Evolutionary conservation across 495 filamentous ascomycete species (phyloP).

Genomic region (Hyaloscypha bicolor): DNA sequence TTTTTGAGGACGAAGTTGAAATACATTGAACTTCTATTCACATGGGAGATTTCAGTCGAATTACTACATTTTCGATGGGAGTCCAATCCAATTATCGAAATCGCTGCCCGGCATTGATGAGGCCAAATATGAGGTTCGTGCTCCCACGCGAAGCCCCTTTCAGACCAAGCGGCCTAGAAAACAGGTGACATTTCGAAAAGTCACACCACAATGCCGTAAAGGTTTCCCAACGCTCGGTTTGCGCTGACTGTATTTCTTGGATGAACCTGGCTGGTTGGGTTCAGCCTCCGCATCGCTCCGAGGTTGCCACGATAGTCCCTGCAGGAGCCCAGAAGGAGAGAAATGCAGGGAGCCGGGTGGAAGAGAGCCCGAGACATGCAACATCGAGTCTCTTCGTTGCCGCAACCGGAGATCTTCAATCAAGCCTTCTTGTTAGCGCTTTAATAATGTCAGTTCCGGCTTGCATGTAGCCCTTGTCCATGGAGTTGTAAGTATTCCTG

Average conservation of each 20-base stretch:
- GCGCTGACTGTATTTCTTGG: background rate
- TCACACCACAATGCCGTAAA: conserved; percentile 6
- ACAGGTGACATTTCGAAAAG: conserved; percentile 10
- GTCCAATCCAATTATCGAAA: background rate
- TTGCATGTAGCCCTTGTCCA: too few species aligned
- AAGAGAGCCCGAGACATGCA: too few species aligned
- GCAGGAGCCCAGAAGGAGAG: background rate
- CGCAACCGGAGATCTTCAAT: too few species aligned
- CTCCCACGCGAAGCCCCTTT: background rate
- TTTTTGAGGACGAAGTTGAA: conserved; percentile 1
- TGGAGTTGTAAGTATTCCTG: too few species aligned
- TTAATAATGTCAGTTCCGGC: too few species aligned
- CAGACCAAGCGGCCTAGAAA: background rate
- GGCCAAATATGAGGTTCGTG: background rate
- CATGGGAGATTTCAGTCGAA: background rate
- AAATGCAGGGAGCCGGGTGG: too few species aligned
- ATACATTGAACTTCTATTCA: background rate
- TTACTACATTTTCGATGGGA: background rate
- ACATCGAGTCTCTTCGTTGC: too few species aligned
- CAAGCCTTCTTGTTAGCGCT: too few species aligned
- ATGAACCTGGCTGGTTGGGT: background rate
- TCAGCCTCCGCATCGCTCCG: background rate
- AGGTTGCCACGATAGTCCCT: background rate
- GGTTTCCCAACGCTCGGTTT: background rate
- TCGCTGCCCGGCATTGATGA: background rate